Evolutionary conservation across 1,284 basidiomycete genomes (phyloP), one percentile per base, ranked within the genome.

Genomic region (Moesziomyces parantarcticus): DNA sequence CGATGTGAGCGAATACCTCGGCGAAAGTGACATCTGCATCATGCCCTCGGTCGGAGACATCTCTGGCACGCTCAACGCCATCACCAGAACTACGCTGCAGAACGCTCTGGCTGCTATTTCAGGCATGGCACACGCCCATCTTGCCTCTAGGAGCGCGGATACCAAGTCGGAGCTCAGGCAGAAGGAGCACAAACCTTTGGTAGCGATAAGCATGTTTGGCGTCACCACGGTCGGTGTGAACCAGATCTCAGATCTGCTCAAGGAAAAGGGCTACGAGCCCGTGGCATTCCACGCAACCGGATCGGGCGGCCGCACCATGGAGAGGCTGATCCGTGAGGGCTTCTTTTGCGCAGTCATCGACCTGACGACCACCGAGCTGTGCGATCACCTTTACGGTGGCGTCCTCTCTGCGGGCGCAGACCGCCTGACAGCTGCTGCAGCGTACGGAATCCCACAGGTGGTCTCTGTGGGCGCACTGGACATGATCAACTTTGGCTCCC

Each of bases 41-140:
- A 64, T 68, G 65, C 70, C 70, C 13, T 64, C 60, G 14, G 40
- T 73, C 36, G 65, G 57, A n/a, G 70, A 73, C 44, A 73, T 73
- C 34, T 73, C 70, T 0, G 70, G 70, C 18, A 53, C 53, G 3
- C 53, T 73, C 43, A 73, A 73, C n/a, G 40, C 45, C 2, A 73
- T 73, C 57, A 64, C 70, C 8, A 16, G 56, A 13, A 58, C 54
- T 5, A 63, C 66, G 7, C 58, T 73, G 3, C 50, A 39, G 7
- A 54, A 53, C 6, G 64, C 64, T 23, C 45, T 68, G 6, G 55
- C 56, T 5, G 69, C 69, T 13, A 68, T 73, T 42, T 55, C 56
- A 6, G 69, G 69, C 11, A 73, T 73, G 69, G 64, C 69, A 4
- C 58, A 59, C 14, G 50, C 42, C 1, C 39, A 44, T 6, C 51